Percentiles rank a stretch among this genome's conserved stretches.
These are phyloP conservation scores for Phytophthora europaea DNA, from an alignment of 352 stramenopile genomes.

Conservation along the genomic window DNA sequence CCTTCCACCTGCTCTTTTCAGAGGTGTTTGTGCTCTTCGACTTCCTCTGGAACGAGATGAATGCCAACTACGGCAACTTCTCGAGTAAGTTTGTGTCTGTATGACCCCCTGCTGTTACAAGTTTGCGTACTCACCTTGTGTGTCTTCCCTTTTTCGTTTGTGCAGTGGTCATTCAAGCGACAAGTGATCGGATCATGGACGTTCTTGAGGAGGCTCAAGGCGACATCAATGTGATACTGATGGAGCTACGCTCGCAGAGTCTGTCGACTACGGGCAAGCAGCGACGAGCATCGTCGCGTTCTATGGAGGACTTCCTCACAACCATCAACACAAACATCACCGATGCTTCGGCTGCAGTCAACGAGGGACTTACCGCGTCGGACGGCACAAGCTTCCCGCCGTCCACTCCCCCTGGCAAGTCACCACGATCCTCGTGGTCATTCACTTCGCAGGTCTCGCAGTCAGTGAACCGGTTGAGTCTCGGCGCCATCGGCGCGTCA, in stretches of 20 bases:
- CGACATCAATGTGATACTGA: conserved; percentile 64
- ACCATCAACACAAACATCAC: conserved; percentile 68
- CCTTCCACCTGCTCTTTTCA: conserved; percentile 84
- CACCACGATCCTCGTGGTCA: conserved; percentile 46
- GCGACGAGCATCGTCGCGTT: conserved; percentile 63
- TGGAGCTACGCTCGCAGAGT: conserved; percentile 72
- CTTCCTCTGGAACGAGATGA: conserved; percentile 87
- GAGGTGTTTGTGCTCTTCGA: conserved; percentile 90
- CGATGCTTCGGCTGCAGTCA: conserved; percentile 40
- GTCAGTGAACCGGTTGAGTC: conserved; percentile 39
- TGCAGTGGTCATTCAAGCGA: conserved; percentile 85
- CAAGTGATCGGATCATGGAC: conserved; percentile 70
- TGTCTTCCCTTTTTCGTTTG: conserved; percentile 9
- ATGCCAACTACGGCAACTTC: conserved; percentile 89
- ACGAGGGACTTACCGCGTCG: conserved; percentile 32
- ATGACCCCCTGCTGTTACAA: background rate
- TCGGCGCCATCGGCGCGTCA: conserved; percentile 37
- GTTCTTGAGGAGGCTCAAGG: conserved; percentile 81
- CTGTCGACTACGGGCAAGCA: conserved; percentile 49
- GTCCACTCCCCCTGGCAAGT: conserved; percentile 50
- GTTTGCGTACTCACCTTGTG: conserved; percentile 7
- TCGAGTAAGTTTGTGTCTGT: conserved; percentile 51
- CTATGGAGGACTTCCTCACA: conserved; percentile 75
- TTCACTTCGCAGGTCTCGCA: conserved; percentile 40
- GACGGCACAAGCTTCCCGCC: conserved; percentile 44